These are phyloP conservation scores for Gryganskiella cystojenkinii DNA, from an alignment of 192 early-diverging fungal species.

Conservation along the genomic window DNA sequence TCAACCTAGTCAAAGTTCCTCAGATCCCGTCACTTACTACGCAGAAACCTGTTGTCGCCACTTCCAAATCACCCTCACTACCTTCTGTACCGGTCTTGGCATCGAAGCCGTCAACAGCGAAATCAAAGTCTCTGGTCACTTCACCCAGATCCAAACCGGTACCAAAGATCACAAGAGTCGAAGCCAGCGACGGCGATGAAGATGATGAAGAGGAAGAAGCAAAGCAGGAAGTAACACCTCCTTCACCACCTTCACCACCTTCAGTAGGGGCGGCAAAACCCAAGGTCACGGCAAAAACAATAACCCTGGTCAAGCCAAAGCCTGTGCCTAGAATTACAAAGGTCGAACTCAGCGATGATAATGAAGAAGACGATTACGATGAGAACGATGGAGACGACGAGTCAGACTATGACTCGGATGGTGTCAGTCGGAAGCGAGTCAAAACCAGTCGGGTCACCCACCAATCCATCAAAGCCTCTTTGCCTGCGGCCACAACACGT, in stretches of 20 bases:
- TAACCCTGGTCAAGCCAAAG: neutral
- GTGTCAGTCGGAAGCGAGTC: conserved; percentile 5
- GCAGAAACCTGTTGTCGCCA: neutral
- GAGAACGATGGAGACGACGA: conserved; percentile 17
- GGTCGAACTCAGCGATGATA: conserved; percentile 11
- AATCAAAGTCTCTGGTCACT: no score
- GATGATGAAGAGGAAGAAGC: no score
- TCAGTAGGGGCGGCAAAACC: neutral
- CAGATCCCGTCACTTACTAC: neutral
- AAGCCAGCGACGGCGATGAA: no score
- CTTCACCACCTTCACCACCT: neutral
- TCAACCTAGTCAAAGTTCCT: neutral
- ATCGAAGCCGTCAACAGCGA: no score
- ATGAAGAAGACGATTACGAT: conserved; percentile 19
- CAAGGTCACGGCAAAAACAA: neutral
- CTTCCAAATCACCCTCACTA: no score
- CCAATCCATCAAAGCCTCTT: conserved; percentile 27
- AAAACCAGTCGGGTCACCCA: conserved; percentile 43
- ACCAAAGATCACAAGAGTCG: no score
- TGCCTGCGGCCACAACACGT: conserved; percentile 16
- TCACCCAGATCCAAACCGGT: no score
- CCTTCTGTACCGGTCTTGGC: no score
- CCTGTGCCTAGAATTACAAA: neutral
- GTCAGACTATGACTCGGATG: conserved; percentile 34
- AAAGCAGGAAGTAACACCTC: no score